Base-by-base conservation (phyloP, 179 eudicot genomes). In the Spergularia azorica region DNA sequence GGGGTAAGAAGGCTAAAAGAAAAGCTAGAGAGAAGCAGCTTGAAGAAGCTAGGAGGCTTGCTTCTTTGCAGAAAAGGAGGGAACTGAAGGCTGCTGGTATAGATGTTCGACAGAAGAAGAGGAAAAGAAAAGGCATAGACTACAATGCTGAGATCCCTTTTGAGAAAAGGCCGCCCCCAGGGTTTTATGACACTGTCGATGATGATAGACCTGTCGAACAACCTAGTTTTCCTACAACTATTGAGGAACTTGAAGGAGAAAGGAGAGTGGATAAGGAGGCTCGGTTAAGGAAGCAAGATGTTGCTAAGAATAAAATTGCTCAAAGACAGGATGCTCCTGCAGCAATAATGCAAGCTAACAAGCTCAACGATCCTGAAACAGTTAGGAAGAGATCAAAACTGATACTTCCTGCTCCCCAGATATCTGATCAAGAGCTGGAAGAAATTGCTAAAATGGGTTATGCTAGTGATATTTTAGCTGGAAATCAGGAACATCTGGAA, bases 11-110 rank as follows among this genome's bases (percentile, higher is more conserved):
- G 84, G 99, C 99, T 63, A 96, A 96, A 83, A 79, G 99, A 76
- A 96, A 96, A 88, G 99, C 99, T 64, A 85, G 99, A 75, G 99
- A 96, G 84, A 96, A 96, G 88, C 99, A 96, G 84, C 98, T 96
- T 71, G 99, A 96, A 87, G 99, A 96, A 86, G 99, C 99, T 6
- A 90, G 99, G 75, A 89, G 99, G 86, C 98, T 96, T 79, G 97
- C 98, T 86, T 96, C 98, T 51, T 79, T 96, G 79, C 99, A 96
- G 86, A 96, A 96, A 87, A 87, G 98, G 84, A 89, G 99, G 80
- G 99, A 96, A 80, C 85, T 96, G 6, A 96, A 96, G 85, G 98
- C 99, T 79, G 98, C 99, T 69, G 99, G 99, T 74, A 96, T 96
- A 76, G 96, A 94, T 43, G 76, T 77, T 56, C 87, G 97, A 80